These are phyloP conservation scores for Aspergillus tamarii DNA, from an alignment of 2,329 filamentous ascomycete genomes.

Conservation along the genomic window DNA sequence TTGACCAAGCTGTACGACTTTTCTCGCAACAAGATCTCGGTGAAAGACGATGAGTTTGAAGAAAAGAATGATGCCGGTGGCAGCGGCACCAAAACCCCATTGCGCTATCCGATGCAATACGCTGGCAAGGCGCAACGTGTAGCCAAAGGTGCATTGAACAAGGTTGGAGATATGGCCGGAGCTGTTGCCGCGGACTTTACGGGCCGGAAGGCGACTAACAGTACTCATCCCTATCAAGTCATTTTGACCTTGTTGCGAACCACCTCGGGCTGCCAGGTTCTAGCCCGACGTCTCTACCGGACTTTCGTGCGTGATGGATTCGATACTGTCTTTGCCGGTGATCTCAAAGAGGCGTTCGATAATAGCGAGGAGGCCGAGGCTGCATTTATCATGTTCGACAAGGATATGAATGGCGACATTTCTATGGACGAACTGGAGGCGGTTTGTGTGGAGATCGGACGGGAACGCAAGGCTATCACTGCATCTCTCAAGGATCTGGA, in stretches of 20 bases:
- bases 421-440: slow-evolving; percentile 93
- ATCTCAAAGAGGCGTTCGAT: slow-evolving; percentile 77
- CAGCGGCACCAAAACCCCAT: slow-evolving; percentile 73
- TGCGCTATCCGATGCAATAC: slow-evolving; percentile 70
- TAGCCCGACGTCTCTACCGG: slow-evolving; percentile 85
- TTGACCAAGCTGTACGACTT: slow-evolving; percentile 67
- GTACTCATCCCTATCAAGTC: slow-evolving; percentile 81
- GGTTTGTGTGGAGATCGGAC: slow-evolving; percentile 90
- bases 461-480: slow-evolving; percentile 93
- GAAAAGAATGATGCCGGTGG: slow-evolving; percentile 50
- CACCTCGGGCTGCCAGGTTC: slow-evolving; percentile 74
- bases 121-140: slow-evolving; percentile 72
- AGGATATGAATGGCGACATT: slow-evolving; percentile 94
- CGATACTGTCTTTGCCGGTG: slow-evolving; percentile 76
- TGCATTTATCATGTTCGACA: slow-evolving; percentile 91
- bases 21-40: slow-evolving; percentile 65
- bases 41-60: slow-evolving; percentile 77
- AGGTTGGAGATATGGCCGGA: slow-evolving; percentile 82
- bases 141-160: slow-evolving; percentile 74
- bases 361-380: slow-evolving; percentile 84
- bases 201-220: slow-evolving; percentile 68
- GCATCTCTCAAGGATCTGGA: slow-evolving; percentile 94
- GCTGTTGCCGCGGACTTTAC: slow-evolving; percentile 91
- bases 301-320: slow-evolving; percentile 76
- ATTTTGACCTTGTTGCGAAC: slow-evolving; percentile 75